phyloP scores from a whole-genome alignment of 148 eudicot genomes.

The Camellia sinensis region DNA sequence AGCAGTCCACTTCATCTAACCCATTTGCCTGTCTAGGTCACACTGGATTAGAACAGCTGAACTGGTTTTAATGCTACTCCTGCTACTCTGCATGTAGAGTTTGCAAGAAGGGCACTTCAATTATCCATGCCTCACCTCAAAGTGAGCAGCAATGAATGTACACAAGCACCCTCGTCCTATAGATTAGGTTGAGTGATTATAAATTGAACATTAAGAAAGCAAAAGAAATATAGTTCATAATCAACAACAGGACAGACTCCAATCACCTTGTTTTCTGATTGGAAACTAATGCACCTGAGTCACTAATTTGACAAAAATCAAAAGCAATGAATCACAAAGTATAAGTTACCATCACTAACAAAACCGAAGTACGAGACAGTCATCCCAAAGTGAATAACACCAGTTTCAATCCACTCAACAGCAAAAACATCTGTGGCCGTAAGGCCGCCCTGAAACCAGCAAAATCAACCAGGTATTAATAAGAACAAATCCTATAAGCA shows the following conservation, averaged over 20 bases:
- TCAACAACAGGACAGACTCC: not conserved
- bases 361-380: conserved; percentile 94
- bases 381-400: conserved; percentile 83
- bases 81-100: not conserved
- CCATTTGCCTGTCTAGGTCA: not conserved
- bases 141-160: not conserved
- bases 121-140: not conserved
- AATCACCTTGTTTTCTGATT: not conserved
- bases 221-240: not conserved
- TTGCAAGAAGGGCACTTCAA: not conserved
- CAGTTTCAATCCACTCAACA: conserved; percentile 91
- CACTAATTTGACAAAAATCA: not conserved
- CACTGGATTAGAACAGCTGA: not conserved
- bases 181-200: not conserved
- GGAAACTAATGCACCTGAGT: not conserved
- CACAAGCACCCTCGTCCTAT: not conserved
- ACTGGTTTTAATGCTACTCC: not conserved
- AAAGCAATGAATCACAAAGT: conserved; percentile 10
- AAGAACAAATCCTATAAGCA: not conserved
- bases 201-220: not conserved
- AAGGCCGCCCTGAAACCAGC: conserved; percentile 81
- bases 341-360: conserved; percentile 86
- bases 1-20: not conserved
- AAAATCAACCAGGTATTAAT: conserved; percentile 11
- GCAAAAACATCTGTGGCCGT: conserved; percentile 98